phyloP scores from a whole-genome alignment of 2,329 filamentous ascomycete genomes.

The Akanthomyces uredinophilus region DNA sequence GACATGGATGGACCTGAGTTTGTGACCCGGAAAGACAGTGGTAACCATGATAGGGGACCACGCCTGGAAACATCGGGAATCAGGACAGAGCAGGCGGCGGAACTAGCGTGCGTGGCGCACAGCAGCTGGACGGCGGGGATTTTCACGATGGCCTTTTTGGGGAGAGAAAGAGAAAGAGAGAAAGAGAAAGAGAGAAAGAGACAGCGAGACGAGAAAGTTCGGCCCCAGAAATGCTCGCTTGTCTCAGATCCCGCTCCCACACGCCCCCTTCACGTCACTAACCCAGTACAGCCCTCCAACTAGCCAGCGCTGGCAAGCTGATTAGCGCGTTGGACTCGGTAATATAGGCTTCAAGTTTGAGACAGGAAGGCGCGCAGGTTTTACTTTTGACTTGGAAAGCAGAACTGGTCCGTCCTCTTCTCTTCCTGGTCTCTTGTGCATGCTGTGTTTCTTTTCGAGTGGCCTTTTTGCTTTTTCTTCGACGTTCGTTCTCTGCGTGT shows the following conservation, averaged over 20 bases:
- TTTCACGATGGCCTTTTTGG: background rate
- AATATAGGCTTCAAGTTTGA: background rate
- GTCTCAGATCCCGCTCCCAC: conserved; percentile 4
- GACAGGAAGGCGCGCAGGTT: background rate
- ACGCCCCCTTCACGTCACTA: background rate
- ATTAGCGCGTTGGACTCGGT: background rate
- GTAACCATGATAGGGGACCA: background rate
- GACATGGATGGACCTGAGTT: background rate
- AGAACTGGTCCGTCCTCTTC: background rate
- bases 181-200: background rate
- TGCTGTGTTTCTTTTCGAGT: background rate
- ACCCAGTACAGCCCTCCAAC: too few relatives aligned
- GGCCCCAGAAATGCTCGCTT: background rate
- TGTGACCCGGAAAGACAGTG: background rate
- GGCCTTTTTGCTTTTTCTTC: conserved; percentile 4
- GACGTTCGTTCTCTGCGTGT: background rate
- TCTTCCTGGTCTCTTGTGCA: background rate
- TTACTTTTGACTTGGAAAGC: conserved; percentile 7
- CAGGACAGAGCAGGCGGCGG: too few relatives aligned
- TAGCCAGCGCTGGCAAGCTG: too few relatives aligned
- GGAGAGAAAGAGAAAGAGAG: background rate
- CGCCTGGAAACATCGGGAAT: background rate
- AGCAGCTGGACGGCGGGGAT: background rate
- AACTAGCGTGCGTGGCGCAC: background rate
- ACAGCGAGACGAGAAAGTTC: background rate